phyloP scores from a whole-genome alignment of 805 yeast species.

The Teunomyces barrocoloradensis region DNA sequence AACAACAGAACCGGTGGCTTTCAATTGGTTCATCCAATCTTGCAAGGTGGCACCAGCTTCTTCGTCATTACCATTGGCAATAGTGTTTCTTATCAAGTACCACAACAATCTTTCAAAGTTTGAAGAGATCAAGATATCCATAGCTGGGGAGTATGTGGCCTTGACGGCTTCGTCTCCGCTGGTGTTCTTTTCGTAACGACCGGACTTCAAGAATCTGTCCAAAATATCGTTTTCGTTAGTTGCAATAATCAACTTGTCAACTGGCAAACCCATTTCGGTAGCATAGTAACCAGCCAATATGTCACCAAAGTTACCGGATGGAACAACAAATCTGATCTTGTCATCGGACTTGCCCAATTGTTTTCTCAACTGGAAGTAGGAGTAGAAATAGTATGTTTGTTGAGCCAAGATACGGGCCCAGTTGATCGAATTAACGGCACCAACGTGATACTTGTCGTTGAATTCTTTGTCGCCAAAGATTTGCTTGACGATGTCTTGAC shows the following conservation, averaged over 20 bases:
- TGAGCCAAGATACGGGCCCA: conserved; percentile 99
- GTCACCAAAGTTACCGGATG: conserved; percentile 98
- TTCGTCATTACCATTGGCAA: conserved; percentile 47
- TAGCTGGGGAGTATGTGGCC: conserved; percentile 94
- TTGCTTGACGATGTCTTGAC: conserved; percentile 94
- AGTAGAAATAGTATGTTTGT: conserved; percentile 92
- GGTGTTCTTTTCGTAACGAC: conserved; percentile 72
- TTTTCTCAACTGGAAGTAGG: conserved; percentile 72
- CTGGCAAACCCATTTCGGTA: conserved; percentile 91
- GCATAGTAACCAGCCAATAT: conserved; percentile 96
- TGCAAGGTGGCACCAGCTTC: conserved; percentile 74
- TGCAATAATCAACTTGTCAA: conserved; percentile 83
- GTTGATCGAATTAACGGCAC: conserved; percentile 97
- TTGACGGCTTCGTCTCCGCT: conserved; percentile 50
- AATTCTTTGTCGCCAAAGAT: conserved; percentile 87
- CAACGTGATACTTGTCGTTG: conserved; percentile 87
- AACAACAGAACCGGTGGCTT: conserved; percentile 68
- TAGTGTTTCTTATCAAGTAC: conserved; percentile 81
- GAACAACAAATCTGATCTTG: conserved; percentile 83
- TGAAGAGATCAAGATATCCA: conserved; percentile 95
- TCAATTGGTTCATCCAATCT: conserved; percentile 77
- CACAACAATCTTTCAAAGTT: conserved; percentile 96
- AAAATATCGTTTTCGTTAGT: conserved; percentile 95
- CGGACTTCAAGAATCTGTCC: conserved; percentile 86
- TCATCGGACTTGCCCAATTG: conserved; percentile 26